Percentiles rank a stretch among this genome's conserved stretches.
Conservation (phyloP, 192 early-diverging fungal species). For the Entomortierella parvispora region DNA sequence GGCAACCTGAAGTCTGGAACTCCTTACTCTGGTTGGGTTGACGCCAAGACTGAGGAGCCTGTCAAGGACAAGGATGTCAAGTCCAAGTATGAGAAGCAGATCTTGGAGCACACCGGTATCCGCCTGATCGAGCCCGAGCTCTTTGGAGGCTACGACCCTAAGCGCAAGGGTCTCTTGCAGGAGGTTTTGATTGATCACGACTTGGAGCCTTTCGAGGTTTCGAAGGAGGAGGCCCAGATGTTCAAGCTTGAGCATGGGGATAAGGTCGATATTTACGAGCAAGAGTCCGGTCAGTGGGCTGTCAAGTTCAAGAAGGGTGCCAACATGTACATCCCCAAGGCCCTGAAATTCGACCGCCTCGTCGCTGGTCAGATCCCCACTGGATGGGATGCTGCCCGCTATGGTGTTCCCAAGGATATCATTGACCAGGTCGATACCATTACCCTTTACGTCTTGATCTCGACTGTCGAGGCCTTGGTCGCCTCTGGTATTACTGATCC, state of each 20-base stretch:
- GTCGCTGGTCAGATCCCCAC: slow-evolving; percentile 94
- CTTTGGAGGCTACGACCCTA: slow-evolving; percentile 88
- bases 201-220: slow-evolving; percentile 87
- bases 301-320: slow-evolving; percentile 90
- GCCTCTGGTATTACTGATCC: slow-evolving; percentile 94
- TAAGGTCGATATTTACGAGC: slow-evolving; percentile 77
- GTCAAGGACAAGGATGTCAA: slow-evolving; percentile 90
- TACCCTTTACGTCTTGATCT: slow-evolving; percentile 89
- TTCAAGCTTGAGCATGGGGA: slow-evolving; percentile 87
- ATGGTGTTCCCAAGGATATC: slow-evolving; percentile 93
- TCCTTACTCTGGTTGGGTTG: slow-evolving; percentile 93
- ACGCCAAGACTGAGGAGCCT: slow-evolving; percentile 85
- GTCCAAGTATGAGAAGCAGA: slow-evolving; percentile 89
- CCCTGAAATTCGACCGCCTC: slow-evolving; percentile 87
- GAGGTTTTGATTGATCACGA: slow-evolving; percentile 90
- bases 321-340: slow-evolving; percentile 90
- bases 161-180: slow-evolving; percentile 86
- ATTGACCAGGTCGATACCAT: slow-evolving; percentile 91
- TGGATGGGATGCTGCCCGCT: slow-evolving; percentile 92
- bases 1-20: slow-evolving; percentile 81
- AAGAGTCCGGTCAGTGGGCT: slow-evolving; percentile 73
- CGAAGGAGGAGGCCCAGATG: slow-evolving; percentile 85
- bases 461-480: slow-evolving; percentile 92
- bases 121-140: slow-evolving; percentile 89
- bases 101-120: slow-evolving; percentile 92